phyloP scores from a whole-genome alignment of 176 grass and related monocot genomes.

The barley (Hordeum vulgare) region MorexV3_pseudomolecules_assembly NC_058519.1:134527217-134527716 shows the following conservation, averaged over 20 bases:
- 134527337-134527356: not conserved
- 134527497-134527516: not conserved
- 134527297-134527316: too few relatives aligned
- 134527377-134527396: not conserved
- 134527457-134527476: too few relatives aligned
- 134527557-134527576: not conserved
- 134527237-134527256: too few relatives aligned
- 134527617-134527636: not conserved
- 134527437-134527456: too few relatives aligned
- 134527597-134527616: slow-evolving; percentile 22
- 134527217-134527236: too few relatives aligned
- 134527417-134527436: not conserved
- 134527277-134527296: too few relatives aligned
- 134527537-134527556: slow-evolving; percentile 52
- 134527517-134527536: not conserved
- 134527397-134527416: not conserved
- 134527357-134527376: not conserved
- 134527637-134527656: slow-evolving; percentile 26
- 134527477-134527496: too few relatives aligned
- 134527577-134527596: slow-evolving; percentile 35
- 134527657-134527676: slow-evolving; percentile 45
- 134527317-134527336: too few relatives aligned
- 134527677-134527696: slow-evolving; percentile 22
- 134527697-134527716: slow-evolving; percentile 30
- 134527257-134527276: too few relatives aligned